Base-by-base conservation (phyloP, 495 filamentous ascomycete genomes). In the Penicillium bovifimosum region DNA sequence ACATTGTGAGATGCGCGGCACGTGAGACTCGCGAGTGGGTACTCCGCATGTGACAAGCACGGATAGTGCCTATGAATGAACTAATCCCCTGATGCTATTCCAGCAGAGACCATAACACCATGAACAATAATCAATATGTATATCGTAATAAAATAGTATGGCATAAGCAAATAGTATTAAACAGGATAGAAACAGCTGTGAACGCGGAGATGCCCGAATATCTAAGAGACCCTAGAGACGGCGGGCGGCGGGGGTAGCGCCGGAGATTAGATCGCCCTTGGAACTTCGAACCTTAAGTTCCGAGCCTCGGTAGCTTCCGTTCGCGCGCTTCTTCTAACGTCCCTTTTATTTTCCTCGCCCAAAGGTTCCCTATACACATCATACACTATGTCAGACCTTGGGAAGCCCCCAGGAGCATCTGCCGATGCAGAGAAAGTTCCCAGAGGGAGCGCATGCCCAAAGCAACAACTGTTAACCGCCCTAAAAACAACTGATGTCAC, bases 401-500 rank as follows among this genome's bases (percentile, higher is more conserved):
- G 56, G 20, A 41, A 36, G 1, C 34, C 50, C 26, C 44, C 55
- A 47, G 18, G 10, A 14, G 49, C 32, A 13, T 20, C 20, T 26
- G 24, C 45, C 33, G 32, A 35, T 1, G 63, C 59, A 56, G 65
- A 59, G 65, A 62, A 60, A 49, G 55, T 56, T 47, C 36, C 57
- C n/a, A 43, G 66, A 57, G 61, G 56, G 57, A 60, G 59, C 54
- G 10, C 55, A 10, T 34, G 53, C 24, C 41, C 53, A 32, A 64
- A 50, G 38, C 66, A 45, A 41, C 66, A 63, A 58, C 48, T 70
- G 49, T 55, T 68, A 40, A 62, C 60, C 46, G 59, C 66, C 7
- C 55, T 76, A 17, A 56, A 39, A 26, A 60, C 67, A 35, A 65
- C 66, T 7, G 71, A 76, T 53, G 57, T 50, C 33, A 67, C 65